Evolutionary conservation across 2,329 filamentous ascomycete species (phyloP).

Genomic region (Sclerotinia borealis): DNA sequence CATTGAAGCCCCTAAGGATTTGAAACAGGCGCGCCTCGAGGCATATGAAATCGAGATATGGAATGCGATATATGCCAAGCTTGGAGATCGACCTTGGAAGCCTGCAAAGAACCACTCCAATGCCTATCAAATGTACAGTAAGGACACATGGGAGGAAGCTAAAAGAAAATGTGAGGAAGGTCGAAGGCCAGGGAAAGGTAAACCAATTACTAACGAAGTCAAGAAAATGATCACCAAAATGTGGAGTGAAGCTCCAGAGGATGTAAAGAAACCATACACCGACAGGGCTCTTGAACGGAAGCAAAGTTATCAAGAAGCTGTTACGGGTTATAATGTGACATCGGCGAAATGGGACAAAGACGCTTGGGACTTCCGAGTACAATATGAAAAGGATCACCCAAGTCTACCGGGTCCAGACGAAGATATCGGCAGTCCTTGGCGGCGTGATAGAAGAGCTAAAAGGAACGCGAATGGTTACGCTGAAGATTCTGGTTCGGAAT

Average conservation of each 20-base stretch:
- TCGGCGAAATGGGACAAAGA: constrained; percentile 66
- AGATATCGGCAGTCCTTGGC: constrained; percentile 24
- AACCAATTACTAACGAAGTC: constrained; percentile 70
- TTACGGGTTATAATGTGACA: constrained; percentile 55
- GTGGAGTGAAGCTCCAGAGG: constrained; percentile 74
- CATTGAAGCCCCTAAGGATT: constrained; percentile 38
- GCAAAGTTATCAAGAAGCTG: constrained; percentile 50
- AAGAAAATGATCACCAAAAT: constrained; percentile 79
- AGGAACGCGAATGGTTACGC: constrained; percentile 31
- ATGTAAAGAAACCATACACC: constrained; percentile 70
- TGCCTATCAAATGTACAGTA: constrained; percentile 85
- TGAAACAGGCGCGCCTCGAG: constrained; percentile 47
- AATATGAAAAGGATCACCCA: constrained; percentile 50
- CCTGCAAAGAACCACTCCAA: constrained; percentile 73
- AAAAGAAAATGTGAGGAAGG: constrained; percentile 56
- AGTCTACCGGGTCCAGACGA: constrained; percentile 35
- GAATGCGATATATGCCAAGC: constrained; percentile 45
- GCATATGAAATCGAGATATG: constrained; percentile 51
- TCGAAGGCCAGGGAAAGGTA: constrained; percentile 57
- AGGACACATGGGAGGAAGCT: constrained; percentile 62
- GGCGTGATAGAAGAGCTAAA: constrained; percentile 32
- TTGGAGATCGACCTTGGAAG: constrained; percentile 70
- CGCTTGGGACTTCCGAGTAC: constrained; percentile 47
- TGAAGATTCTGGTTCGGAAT: constrained; percentile 29
- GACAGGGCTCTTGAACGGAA: constrained; percentile 69